Evolutionary conservation across 495 filamentous ascomycete genomes (phyloP), one percentile per base, ranked within the genome.

Genomic region (Neurospora cerealis): DNA sequence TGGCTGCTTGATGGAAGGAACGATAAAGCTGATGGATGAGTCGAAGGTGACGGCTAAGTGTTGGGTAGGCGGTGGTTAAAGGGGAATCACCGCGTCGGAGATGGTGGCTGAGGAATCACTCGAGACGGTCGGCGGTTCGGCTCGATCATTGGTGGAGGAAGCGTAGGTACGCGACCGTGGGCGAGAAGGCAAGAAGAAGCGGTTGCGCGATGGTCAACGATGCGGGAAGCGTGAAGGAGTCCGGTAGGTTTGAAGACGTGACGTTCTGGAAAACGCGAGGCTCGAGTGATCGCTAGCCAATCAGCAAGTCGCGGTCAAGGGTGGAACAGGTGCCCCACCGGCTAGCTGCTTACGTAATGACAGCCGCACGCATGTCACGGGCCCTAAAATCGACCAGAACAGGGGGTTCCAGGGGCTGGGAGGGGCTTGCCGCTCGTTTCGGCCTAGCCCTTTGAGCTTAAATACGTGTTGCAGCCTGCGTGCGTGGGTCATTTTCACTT

Each of bases 261-360:
- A 81, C 79, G 79, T 80, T 80, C 75, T 74, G 48, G 75, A 79
- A 80, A 77, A 80, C 78, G 77, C 77, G 78, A 77, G 74, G 73
- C 71, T 76, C 76, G 28, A 44, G 28, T 69, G 54, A 66, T 38
- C 10, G 28, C 38, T n/a, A 32, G 48, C 72, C 72, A 73, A 73
- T 73, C 72, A 73, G 60, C 72, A 39, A n/a, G 34, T 13, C n/a
- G 17, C 17, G 28, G 32, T 21, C 60, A 73, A 54, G 71, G 71
- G 60, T 73, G 72, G 72, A 70, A 34, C 38, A 17, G 40, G 13
- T 36, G n/a, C 24, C 44, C 62, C 73, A 69, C 70, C 54, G 71
- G 66, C 72, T 21, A 38, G 19, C 28, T 10, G 75, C 73, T 77
- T 77, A 78, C 62, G 75, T 78, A 77, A 74, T 28, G 48, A 28